Conservation (phyloP, 2,329 filamentous ascomycete species). For the Chaetomium strumarium region DNA sequence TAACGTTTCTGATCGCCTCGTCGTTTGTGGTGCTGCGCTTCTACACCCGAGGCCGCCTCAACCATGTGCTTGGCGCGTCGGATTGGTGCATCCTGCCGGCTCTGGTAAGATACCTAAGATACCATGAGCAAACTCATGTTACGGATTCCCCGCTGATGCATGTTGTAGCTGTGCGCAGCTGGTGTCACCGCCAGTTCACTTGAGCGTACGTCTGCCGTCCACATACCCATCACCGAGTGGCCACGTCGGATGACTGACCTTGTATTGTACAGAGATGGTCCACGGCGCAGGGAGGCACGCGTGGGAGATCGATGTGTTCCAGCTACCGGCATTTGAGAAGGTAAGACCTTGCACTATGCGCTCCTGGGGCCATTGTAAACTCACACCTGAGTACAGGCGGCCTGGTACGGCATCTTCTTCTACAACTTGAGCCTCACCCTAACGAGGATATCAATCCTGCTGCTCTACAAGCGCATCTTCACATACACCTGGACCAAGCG, state of each 20-base stretch:
- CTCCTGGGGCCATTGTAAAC: background rate
- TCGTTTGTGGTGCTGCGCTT: conserved; percentile 34
- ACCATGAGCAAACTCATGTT: background rate
- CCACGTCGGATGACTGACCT: background rate
- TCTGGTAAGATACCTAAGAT: conserved; percentile 23
- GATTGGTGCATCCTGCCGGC: conserved; percentile 35
- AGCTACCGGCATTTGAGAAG: conserved; percentile 15
- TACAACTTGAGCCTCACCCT: conserved; percentile 28
- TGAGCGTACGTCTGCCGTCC: conserved; percentile 18
- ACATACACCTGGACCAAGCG: conserved; percentile 29
- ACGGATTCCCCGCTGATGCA: background rate
- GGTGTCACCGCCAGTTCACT: conserved; percentile 25
- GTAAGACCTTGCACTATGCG: conserved; percentile 3
- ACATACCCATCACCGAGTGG: background rate
- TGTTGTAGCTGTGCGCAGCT: conserved; percentile 21
- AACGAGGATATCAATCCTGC: conserved; percentile 29
- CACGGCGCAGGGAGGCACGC: conserved; percentile 23
- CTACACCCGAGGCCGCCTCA: conserved; percentile 33
- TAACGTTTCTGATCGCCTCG: conserved; percentile 29
- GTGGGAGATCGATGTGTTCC: conserved; percentile 20
- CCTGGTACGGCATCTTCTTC: conserved; percentile 28
- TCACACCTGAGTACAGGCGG: conserved; percentile 15
- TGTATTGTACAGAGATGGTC: conserved; percentile 12
- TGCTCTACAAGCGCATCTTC: conserved; percentile 29
- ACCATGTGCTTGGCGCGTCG: conserved; percentile 32